Conservation (phyloP, 345 rosid species). For the Brassica rapa region DNA sequence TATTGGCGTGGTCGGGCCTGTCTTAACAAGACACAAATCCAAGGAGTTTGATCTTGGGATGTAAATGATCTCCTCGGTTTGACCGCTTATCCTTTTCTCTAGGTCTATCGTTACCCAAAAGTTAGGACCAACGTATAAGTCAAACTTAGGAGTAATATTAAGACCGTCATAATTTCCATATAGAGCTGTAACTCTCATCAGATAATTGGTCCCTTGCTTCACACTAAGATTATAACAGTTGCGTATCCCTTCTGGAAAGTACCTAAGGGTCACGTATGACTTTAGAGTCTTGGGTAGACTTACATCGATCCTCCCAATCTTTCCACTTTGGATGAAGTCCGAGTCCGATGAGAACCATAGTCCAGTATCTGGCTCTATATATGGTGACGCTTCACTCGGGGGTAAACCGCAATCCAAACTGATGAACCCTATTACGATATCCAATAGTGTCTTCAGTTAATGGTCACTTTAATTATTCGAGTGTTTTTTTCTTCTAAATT, state of each 20-base stretch:
- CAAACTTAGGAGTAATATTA: slow-evolving; percentile 31
- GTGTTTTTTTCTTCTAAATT: too few relatives aligned
- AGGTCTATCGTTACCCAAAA: slow-evolving; percentile 37
- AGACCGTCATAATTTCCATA: slow-evolving; percentile 44
- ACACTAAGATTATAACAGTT: slow-evolving; percentile 42
- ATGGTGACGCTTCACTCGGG: slow-evolving; percentile 22
- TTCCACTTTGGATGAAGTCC: slow-evolving; percentile 26
- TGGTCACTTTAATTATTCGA: neutral
- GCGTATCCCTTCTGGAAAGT: slow-evolving; percentile 46
- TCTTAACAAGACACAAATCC: slow-evolving; percentile 44
- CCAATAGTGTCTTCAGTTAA: neutral
- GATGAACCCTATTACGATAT: slow-evolving; percentile 35
- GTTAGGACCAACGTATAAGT: slow-evolving; percentile 38
- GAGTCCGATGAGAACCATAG: slow-evolving; percentile 40
- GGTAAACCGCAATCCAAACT: slow-evolving; percentile 46
- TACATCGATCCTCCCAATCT: neutral
- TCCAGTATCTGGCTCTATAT: slow-evolving; percentile 25
- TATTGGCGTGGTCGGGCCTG: slow-evolving; percentile 32
- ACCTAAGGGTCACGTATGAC: slow-evolving; percentile 20
- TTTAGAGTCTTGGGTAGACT: slow-evolving; percentile 10
- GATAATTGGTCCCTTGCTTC: slow-evolving; percentile 28
- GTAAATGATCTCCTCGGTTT: slow-evolving; percentile 40
- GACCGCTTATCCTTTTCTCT: neutral
- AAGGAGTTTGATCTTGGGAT: neutral
- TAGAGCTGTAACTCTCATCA: slow-evolving; percentile 33